Conservation (phyloP, 2,329 filamentous ascomycete species). For the Parafenestella ontariensis region DNA sequence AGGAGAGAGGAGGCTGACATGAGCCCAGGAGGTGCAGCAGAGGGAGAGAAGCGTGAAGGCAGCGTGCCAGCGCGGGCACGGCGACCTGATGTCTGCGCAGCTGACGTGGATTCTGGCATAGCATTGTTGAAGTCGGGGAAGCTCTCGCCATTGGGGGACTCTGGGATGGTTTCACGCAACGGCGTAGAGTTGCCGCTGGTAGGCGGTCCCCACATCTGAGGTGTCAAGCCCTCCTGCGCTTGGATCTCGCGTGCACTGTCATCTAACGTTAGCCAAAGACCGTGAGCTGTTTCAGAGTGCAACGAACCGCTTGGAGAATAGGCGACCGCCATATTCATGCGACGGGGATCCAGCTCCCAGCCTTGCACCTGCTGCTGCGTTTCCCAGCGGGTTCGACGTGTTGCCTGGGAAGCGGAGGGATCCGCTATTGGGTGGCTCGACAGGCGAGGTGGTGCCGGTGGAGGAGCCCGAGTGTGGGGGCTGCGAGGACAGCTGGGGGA, state of each 20-base stretch:
- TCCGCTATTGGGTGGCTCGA: conserved; percentile 71
- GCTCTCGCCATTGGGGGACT: conserved; percentile 89
- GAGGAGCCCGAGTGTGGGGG: conserved; percentile 80
- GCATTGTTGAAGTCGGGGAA: conserved; percentile 88
- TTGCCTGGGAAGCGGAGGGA: conserved; percentile 76
- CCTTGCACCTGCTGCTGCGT: conserved; percentile 65
- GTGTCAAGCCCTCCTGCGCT: conserved; percentile 86
- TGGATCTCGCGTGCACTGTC: conserved; percentile 91
- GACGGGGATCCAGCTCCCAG: conserved; percentile 95
- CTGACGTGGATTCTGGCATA: conserved; percentile 65
- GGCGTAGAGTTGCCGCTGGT: conserved; percentile 97
- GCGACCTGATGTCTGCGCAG: conserved; percentile 70
- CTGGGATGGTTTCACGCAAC: conserved; percentile 94
- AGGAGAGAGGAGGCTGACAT: conserved; percentile 62
- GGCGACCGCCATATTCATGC: conserved; percentile 79
- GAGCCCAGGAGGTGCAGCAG: conserved; percentile 67
- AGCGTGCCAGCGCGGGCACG: conserved; percentile 92
- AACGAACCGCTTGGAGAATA: conserved; percentile 91
- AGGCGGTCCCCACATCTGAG: conserved; percentile 85
- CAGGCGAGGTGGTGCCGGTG: conserved; percentile 79
- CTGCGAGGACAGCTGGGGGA: conserved; percentile 70
- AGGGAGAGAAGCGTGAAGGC: conserved; percentile 90
- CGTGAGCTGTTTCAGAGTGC: conserved; percentile 38
- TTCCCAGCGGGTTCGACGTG: conserved; percentile 61
- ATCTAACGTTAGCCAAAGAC: conserved; percentile 38